Percentiles rank a stretch among this genome's conserved stretches.
Evolutionary conservation across 176 grass and related monocot genomes (phyloP).

Genomic region (Triticum monococcum): DNA sequence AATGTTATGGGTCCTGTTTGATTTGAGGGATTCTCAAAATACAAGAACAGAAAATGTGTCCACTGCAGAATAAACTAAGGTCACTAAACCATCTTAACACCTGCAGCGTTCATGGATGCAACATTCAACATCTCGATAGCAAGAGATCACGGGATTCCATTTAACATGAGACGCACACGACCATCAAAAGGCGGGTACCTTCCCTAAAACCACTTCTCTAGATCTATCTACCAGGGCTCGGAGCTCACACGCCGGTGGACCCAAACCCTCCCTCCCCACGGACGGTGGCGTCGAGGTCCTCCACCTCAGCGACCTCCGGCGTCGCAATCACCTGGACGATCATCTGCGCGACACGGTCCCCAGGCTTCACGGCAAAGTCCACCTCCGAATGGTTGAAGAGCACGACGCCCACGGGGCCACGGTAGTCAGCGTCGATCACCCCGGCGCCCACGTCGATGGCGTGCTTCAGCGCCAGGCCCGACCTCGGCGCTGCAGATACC

Average conservation of each 20-base stretch:
- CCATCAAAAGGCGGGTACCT: background rate
- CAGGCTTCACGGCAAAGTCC: conserved; percentile 68
- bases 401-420: conserved; percentile 68
- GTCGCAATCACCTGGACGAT: conserved; percentile 68
- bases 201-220: background rate
- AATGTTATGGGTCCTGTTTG: too few relatives aligned
- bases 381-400: conserved; percentile 91
- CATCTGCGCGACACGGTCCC: conserved; percentile 73
- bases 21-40: too few relatives aligned
- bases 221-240: background rate
- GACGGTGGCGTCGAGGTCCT: conserved; percentile 73
- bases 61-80: too few relatives aligned
- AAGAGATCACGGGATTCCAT: background rate
- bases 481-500: conserved; percentile 79
- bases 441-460: conserved; percentile 88
- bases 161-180: background rate
- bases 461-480: conserved; percentile 76
- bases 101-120: too few relatives aligned
- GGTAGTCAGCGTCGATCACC: conserved; percentile 88
- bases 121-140: too few relatives aligned
- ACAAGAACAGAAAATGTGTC: too few relatives aligned
- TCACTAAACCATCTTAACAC: too few relatives aligned
- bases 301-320: conserved; percentile 73
- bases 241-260: conserved; percentile 64
- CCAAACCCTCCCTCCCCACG: conserved; percentile 81